Conservation (phyloP, 352 stramenopile genomes). For the Globisporangium irregulare region DNA sequence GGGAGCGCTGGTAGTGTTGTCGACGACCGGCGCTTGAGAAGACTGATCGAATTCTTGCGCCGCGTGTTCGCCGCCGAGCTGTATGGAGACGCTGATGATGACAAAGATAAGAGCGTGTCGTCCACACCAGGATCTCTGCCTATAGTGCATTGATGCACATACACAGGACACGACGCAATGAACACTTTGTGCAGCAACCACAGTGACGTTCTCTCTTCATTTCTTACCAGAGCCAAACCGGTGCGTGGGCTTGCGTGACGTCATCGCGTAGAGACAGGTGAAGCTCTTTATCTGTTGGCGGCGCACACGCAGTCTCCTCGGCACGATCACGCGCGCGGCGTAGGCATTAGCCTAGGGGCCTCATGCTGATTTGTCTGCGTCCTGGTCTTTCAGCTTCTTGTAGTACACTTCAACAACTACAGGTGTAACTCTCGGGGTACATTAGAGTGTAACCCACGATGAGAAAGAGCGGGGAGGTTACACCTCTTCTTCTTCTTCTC, state of each 20-base stretch:
- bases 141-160: not conserved
- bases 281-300: not conserved
- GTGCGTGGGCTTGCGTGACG: slow-evolving; percentile 11
- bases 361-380: not conserved
- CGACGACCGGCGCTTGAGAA: slow-evolving; percentile 16
- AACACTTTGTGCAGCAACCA: not conserved
- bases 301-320: not conserved
- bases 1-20: not conserved
- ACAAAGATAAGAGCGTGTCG: not conserved
- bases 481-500: not conserved
- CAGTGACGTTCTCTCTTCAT: not conserved
- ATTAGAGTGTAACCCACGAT: not conserved
- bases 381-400: not conserved
- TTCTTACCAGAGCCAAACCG: slow-evolving; percentile 11
- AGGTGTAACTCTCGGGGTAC: not conserved
- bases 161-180: not conserved
- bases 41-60: not conserved
- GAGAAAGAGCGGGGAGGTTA: not conserved
- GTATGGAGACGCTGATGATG: slow-evolving; percentile 2
- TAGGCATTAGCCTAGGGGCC: not conserved
- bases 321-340: not conserved
- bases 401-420: not conserved
- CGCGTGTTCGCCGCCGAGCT: slow-evolving; percentile 2
- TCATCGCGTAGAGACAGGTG: not conserved
- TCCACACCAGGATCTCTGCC: not conserved